Conservation (phyloP, 768 basidiomycete species). For the Cystobasidium tubakii region DNA sequence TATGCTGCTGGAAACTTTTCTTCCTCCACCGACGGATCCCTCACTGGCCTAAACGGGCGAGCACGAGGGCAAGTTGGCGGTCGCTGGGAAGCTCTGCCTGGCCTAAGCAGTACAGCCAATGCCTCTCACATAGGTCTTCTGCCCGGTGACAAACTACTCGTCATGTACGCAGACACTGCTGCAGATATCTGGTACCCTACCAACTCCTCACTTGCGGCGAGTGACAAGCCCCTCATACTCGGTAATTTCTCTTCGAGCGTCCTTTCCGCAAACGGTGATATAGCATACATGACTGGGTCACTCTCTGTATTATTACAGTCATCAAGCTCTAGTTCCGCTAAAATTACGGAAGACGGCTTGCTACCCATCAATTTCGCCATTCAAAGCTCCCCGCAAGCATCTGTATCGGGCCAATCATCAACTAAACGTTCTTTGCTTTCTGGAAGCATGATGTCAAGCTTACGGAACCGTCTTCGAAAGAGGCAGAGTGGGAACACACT, state of each 20-base stretch:
- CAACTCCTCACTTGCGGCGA: constrained; percentile 33
- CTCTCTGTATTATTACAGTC: not conserved
- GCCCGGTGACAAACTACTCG: constrained; percentile 12
- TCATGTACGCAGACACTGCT: not conserved
- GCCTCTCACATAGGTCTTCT: constrained; percentile 41
- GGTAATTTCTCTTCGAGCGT: not conserved
- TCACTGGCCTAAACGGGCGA: constrained; percentile 57
- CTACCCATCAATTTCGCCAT: not conserved
- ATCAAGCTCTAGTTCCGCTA: not conserved
- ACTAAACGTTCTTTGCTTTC: not conserved
- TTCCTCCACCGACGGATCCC: constrained; percentile 65
- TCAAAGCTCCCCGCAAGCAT: not conserved
- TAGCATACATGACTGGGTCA: not conserved
- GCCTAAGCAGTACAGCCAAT: constrained; percentile 41
- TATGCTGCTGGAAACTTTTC: constrained; percentile 85
- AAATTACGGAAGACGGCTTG: not conserved
- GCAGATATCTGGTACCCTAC: not conserved
- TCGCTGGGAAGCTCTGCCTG: constrained; percentile 38
- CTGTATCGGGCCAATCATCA: not conserved
- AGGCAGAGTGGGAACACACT: not conserved
- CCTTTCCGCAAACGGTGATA: not conserved
- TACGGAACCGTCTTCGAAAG: constrained; percentile 7
- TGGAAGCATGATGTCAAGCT: not conserved
- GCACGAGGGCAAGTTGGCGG: constrained; percentile 40
- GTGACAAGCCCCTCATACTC: not conserved